Evolutionary conservation across 805 yeast genomes (phyloP).

Genomic region (Limtongia smithiae): DNA sequence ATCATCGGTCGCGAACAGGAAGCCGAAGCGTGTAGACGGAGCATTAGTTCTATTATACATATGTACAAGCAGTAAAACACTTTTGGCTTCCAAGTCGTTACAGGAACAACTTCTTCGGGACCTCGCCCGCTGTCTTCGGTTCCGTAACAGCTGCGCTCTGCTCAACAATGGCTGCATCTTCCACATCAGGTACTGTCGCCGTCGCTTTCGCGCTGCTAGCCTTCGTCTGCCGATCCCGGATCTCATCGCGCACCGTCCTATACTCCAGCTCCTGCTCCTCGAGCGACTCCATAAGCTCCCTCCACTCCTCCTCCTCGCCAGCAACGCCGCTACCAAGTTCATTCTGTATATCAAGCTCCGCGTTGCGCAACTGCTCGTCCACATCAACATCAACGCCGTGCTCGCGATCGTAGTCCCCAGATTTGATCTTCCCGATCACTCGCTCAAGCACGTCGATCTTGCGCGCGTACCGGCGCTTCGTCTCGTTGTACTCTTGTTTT

Average conservation of each 20-base stretch:
- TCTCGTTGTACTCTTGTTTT: slow-evolving; percentile 12
- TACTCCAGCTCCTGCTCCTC: slow-evolving; percentile 15
- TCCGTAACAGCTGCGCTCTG: no score
- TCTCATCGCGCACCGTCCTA: slow-evolving; percentile 5
- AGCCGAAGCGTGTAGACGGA: no score
- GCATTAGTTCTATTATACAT: no score
- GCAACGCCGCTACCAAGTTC: slow-evolving; percentile 25
- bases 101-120: no score
- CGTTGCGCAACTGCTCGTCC: neutral
- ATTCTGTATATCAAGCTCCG: slow-evolving; percentile 19
- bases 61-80: no score
- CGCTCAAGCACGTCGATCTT: slow-evolving; percentile 14
- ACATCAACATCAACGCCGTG: neutral
- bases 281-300: slow-evolving; percentile 9
- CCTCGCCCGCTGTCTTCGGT: no score
- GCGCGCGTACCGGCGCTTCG: slow-evolving; percentile 6
- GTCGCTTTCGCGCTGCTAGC: no score
- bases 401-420: slow-evolving; percentile 3
- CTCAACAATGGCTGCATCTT: no score
- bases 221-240: no score
- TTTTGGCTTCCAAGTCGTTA: no score
- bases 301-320: slow-evolving; percentile 22
- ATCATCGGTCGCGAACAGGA: no score
- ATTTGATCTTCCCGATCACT: slow-evolving; percentile 14
- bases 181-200: no score